Base-by-base conservation (phyloP, 768 basidiomycete genomes). In the Dentipellis sp. region DNA sequence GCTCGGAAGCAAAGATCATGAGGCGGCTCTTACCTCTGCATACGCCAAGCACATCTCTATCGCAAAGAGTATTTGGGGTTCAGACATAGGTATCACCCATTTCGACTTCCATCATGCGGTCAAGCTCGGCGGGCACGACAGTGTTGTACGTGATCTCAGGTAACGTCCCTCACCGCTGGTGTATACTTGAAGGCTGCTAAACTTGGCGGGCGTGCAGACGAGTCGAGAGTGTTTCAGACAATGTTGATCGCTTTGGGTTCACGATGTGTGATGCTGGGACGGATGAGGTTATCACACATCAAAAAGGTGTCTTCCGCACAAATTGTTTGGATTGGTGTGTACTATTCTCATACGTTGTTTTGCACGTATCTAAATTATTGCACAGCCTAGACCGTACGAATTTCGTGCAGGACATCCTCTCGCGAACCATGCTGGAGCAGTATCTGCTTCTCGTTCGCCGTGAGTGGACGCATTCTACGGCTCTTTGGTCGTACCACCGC, bases 21-120 rank as follows among this genome's bases (percentile, higher is more conserved):
- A 99, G 71, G 79, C 88, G 4, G 82, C 78, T 36, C 75, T 99
- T 52, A 90, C 94, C 2, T 72, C 76, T 29, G 86, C 93, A 12
- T 99, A 97, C 67, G 82, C 78, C 22, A 80, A 84, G 35, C 93
- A 95, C 69, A 74, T 98, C 52, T 77, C 80, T 58, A 78, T 79
- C 56, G 83, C 89, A 29, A 77, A 76, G 19, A 74, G 72, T 37
- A 78, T 76, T 9, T 79, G 86, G 62, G 82, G 81, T 12, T 83
- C 89, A 56, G 78, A 83, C 40, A 77, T 93, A 52, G 75, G 79
- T 17, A 84, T 95, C 39, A 94, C 94, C 0, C 83, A 91, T 62
- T 98, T 91, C 63, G 97, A 99, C 71, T 99, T 99, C 67, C 97
- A 99, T 66, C 81, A 83, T 53, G 80, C 82, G 7, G 91, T 94